These are phyloP conservation scores for Aureobasidium sp. DNA, from an alignment of 2,329 filamentous ascomycete species.

Conservation along the genomic window DNA sequence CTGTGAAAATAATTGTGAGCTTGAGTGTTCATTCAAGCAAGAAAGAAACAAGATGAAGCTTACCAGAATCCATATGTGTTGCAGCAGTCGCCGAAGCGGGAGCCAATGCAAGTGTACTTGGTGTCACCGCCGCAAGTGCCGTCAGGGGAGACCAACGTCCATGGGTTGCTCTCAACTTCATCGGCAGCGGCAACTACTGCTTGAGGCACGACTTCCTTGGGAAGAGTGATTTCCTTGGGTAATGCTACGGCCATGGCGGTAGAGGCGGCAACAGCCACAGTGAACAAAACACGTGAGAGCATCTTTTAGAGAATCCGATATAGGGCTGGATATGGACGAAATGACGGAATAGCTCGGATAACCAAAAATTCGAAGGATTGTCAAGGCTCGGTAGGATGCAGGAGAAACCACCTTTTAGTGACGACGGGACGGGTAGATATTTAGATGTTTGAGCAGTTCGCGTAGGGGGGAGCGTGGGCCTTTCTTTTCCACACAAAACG, in stretches of 20 bases:
- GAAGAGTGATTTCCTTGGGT: constrained; percentile 2
- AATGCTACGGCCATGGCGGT: constrained; percentile 6
- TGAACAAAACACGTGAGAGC: constrained; percentile 6
- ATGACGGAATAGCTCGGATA: neutral
- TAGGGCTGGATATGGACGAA: neutral
- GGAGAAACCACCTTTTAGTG: neutral
- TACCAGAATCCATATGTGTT: constrained; percentile 15
- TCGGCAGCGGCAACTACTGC: neutral
- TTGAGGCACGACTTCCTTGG: constrained; percentile 4
- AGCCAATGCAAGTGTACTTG: constrained; percentile 10
- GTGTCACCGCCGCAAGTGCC: constrained; percentile 13
- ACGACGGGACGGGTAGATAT: constrained; percentile 2
- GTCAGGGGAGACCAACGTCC: constrained; percentile 8
- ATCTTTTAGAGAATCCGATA: neutral
- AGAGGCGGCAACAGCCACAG: constrained; percentile 12
- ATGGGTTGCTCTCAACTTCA: neutral
- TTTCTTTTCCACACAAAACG: neutral
- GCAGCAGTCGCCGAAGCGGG: constrained; percentile 14
- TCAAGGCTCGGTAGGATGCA: constrained; percentile 5
- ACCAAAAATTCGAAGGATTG: neutral
- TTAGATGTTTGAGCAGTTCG: neutral
- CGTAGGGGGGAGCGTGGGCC: neutral
- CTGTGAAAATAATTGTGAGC: neutral
- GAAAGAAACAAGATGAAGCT: neutral
- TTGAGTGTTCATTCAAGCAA: neutral